Evolutionary conservation across 164 flowering plant species (phyloP).

Genomic region (Nelumbo lutea): DNA sequence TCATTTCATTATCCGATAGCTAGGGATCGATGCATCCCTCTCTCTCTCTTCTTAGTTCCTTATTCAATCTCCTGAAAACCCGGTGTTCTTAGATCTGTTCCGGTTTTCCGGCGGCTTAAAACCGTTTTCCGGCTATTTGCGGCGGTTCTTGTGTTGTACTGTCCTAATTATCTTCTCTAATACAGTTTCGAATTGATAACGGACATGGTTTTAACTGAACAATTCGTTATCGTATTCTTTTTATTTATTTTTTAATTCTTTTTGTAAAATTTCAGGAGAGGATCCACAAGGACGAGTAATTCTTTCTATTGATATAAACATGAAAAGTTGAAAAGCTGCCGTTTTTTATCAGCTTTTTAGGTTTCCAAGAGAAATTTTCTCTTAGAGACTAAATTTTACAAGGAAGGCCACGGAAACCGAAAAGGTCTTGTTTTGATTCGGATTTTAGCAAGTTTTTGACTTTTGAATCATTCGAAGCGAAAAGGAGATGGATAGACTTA

Average conservation of each 20-base stretch:
- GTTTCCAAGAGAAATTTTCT: not conserved
- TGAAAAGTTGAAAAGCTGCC: not conserved
- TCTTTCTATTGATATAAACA: not conserved
- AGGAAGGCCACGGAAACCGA: no score
- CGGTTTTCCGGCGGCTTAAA: not conserved
- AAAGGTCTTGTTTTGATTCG: conserved; percentile 2
- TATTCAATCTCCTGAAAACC: not conserved
- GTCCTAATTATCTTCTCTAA: not conserved
- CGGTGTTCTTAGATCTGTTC: not conserved
- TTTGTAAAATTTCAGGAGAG: not conserved
- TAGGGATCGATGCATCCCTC: not conserved
- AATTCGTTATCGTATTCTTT: not conserved
- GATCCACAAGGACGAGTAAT: not conserved
- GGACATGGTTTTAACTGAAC: not conserved
- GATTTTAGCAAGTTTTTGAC: not conserved
- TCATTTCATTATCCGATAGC: conserved; percentile 11
- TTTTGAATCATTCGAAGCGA: not conserved
- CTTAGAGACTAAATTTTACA: conserved; percentile 4
- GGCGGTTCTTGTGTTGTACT: not conserved
- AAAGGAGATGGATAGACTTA: conserved; percentile 15
- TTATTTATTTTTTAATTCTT: not conserved
- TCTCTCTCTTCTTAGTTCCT: not conserved
- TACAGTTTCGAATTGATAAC: not conserved
- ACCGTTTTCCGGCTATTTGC: not conserved
- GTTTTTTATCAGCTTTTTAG: not conserved